phyloP scores from a whole-genome alignment of 495 filamentous ascomycete genomes.

The Neurospora sublineolata region DNA sequence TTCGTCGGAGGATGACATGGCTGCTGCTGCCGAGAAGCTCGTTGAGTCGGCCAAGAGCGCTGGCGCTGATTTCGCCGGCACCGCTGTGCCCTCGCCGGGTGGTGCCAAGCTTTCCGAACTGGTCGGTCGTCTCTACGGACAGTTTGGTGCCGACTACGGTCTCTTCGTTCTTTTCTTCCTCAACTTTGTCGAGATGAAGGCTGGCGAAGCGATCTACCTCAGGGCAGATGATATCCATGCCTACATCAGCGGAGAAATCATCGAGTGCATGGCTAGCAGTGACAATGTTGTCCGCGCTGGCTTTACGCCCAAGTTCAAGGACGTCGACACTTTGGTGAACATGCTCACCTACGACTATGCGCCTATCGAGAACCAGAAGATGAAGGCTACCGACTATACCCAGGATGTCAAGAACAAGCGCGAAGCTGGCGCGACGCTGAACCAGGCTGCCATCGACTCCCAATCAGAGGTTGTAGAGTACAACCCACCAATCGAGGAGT shows the following conservation, averaged over 20 bases:
- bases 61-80: constrained; percentile 50
- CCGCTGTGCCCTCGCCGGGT: constrained; percentile 5
- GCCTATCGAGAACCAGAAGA: constrained; percentile 88
- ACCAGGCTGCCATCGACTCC: constrained; percentile 64
- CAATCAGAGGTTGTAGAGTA: constrained; percentile 62
- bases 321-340: constrained; percentile 75
- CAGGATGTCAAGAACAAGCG: not conserved
- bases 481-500: constrained; percentile 94
- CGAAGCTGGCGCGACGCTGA: constrained; percentile 60
- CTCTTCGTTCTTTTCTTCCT: constrained; percentile 38
- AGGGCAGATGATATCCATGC: constrained; percentile 95
- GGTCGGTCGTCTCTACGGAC: constrained; percentile 57
- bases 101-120: constrained; percentile 66
- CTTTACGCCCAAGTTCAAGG: constrained; percentile 97
- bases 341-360: constrained; percentile 95
- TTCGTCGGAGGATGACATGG: constrained; percentile 52
- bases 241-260: constrained; percentile 90
- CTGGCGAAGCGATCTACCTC: constrained; percentile 92
- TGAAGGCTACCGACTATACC: constrained; percentile 63
- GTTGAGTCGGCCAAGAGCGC: constrained; percentile 56
- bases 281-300: constrained; percentile 97
- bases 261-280: constrained; percentile 96
- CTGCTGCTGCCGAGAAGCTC: constrained; percentile 51
- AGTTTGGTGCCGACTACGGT: constrained; percentile 35
- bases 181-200: constrained; percentile 44